Percentiles rank a stretch among this genome's conserved stretches.
Evolutionary conservation across 345 rosid genomes (phyloP).

Genomic region (Eucalyptus dawsonii): DNA sequence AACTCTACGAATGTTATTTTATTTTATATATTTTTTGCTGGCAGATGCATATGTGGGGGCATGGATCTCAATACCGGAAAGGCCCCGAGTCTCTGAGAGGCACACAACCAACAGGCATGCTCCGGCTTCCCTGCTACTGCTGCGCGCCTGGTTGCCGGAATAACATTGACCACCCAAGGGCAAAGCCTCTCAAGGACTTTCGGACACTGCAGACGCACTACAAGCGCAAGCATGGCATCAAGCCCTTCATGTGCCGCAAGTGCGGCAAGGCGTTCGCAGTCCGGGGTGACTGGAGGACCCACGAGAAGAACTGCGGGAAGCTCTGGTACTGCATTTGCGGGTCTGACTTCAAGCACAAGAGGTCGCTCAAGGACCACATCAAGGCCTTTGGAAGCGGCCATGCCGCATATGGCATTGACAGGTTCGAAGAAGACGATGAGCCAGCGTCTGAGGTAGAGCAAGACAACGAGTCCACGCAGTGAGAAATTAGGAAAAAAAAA

Average conservation of each 20-base stretch:
- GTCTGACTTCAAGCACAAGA: conserved; percentile 54
- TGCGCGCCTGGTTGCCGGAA: conserved; percentile 56
- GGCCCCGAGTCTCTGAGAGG: conserved; percentile 62
- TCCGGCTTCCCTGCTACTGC: conserved; percentile 64
- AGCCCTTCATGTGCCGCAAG: conserved; percentile 66
- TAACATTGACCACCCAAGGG: conserved; percentile 64
- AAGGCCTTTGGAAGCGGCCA: conserved; percentile 46
- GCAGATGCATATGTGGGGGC: conserved; percentile 67
- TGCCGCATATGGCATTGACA: conserved; percentile 31
- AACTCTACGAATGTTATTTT: neutral
- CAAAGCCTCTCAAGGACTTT: conserved; percentile 61
- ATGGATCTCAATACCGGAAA: conserved; percentile 50
- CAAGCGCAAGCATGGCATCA: conserved; percentile 62
- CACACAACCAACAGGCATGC: conserved; percentile 60
- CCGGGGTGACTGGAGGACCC: conserved; percentile 70
- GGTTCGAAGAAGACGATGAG: conserved; percentile 48
- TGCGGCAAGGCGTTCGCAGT: conserved; percentile 65
- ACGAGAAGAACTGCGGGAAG: conserved; percentile 65
- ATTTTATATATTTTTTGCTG: neutral
- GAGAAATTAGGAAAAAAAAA: neutral
- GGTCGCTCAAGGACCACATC: conserved; percentile 52
- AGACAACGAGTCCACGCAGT: conserved; percentile 10
- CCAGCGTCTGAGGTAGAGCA: conserved; percentile 48
- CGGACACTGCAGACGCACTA: conserved; percentile 69
- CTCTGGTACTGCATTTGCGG: conserved; percentile 57